A percentile compares a stretch with the other conserved stretches of the same genome.
phyloP scores from a whole-genome alignment of 129 eudicot species.

The Logfia minima region DNA sequence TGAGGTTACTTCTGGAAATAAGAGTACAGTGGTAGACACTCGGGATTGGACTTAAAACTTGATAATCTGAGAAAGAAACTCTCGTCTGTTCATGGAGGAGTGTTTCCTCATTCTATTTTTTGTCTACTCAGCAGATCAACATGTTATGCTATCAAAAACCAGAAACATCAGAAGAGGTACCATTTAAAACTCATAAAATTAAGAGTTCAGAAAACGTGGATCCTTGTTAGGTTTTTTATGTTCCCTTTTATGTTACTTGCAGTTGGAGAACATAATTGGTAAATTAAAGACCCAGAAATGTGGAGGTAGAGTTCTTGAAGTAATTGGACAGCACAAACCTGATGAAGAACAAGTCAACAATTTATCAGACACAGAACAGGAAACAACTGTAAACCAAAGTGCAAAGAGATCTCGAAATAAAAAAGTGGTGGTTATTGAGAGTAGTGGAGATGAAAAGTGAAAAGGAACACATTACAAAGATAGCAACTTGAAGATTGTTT shows the following conservation, averaged over 20 bases:
- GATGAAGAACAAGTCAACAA: constrained; percentile 37
- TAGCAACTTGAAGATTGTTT: neutral
- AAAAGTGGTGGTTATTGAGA: constrained; percentile 54
- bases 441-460: constrained; percentile 79
- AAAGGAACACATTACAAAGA: neutral
- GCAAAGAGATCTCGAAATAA: constrained; percentile 56
- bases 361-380: constrained; percentile 24
- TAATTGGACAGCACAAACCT: constrained; percentile 40
- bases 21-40: constrained; percentile 37
- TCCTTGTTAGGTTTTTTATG: neutral
- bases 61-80: constrained; percentile 84
- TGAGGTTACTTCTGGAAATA: constrained; percentile 47
- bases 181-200: neutral
- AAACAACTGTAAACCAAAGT: constrained; percentile 34
- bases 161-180: constrained; percentile 69
- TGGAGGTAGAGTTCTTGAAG: constrained; percentile 74
- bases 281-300: constrained; percentile 75
- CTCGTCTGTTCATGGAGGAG: constrained; percentile 69
- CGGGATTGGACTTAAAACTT: constrained; percentile 67
- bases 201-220: neutral
- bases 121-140: constrained; percentile 79
- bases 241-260: constrained; percentile 34
- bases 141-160: constrained; percentile 63
- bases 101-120: constrained; percentile 88
- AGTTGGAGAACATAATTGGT: constrained; percentile 90